Conservation (phyloP, 139 green algal genomes). For the Microglena sp. region DNA sequence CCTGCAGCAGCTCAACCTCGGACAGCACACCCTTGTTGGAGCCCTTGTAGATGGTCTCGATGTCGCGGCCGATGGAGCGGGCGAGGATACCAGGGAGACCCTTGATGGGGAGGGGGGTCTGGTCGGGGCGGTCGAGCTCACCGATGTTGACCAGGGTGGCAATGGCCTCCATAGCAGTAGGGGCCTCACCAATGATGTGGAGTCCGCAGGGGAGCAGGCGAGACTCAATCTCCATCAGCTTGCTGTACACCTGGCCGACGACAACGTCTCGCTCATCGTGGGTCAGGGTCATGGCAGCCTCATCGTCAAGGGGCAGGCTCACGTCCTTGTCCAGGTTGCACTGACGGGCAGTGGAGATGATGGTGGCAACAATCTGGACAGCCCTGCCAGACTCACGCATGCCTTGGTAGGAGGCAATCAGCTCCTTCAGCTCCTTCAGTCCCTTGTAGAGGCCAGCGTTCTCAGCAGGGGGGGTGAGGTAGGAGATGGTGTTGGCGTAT, state of each 20-base stretch:
- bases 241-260: constrained; percentile 78
- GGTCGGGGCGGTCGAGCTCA: constrained; percentile 87
- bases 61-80: constrained; percentile 67
- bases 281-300: constrained; percentile 2
- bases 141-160: constrained; percentile 96
- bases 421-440: constrained; percentile 92
- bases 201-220: constrained; percentile 95
- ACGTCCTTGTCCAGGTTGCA: constrained; percentile 98
- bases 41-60: constrained; percentile 87
- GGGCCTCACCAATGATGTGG: constrained; percentile 87
- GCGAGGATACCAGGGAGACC: constrained; percentile 90
- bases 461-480: constrained; percentile 97
- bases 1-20: constrained; percentile 81
- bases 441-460: constrained; percentile 99
- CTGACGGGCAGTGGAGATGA: constrained; percentile 89
- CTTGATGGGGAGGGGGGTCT: constrained; percentile 67
- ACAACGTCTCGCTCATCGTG: constrained; percentile 73
- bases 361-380: constrained; percentile 78
- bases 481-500: constrained; percentile 99
- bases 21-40: constrained; percentile 64
- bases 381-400: constrained; percentile 18
- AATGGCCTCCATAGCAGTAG: constrained; percentile 88
- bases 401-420: constrained; percentile 89
- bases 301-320: constrained; percentile 53
- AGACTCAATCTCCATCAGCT: constrained; percentile 99